Conservation (phyloP, 2,329 filamentous ascomycete species). For the Coleophoma eucalyptorum region DNA sequence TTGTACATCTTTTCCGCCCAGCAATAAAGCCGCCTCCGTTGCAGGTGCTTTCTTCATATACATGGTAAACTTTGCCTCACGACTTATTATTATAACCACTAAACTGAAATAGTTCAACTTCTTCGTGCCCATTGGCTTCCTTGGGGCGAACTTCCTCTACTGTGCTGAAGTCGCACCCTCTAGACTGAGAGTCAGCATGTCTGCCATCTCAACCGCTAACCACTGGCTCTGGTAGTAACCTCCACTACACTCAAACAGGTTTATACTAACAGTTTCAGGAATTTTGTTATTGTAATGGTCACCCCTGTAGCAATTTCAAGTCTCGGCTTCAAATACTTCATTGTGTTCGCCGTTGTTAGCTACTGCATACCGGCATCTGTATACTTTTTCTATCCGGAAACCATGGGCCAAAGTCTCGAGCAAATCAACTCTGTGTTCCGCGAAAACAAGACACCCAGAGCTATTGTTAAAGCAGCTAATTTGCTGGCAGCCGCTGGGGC, state of each 20-base stretch:
- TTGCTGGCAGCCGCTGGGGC: too few relatives aligned
- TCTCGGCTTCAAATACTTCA: background rate
- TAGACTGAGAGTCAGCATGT: constrained; percentile 48
- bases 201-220: constrained; percentile 38
- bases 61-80: constrained; percentile 19
- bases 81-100: too few relatives aligned
- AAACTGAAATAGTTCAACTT: constrained; percentile 41
- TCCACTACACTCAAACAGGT: background rate
- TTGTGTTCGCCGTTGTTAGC: constrained; percentile 28
- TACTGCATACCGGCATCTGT: constrained; percentile 36
- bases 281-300: background rate
- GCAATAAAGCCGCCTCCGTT: constrained; percentile 43
- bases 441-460: too few relatives aligned
- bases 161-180: constrained; percentile 53
- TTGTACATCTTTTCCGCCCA: constrained; percentile 42
- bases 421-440: constrained; percentile 29
- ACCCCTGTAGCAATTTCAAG: background rate
- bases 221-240: background rate
- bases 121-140: constrained; percentile 56
- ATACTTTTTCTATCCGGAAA: constrained; percentile 58
- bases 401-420: constrained; percentile 62
- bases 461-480: too few relatives aligned
- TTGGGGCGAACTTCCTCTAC: constrained; percentile 57
- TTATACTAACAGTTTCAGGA: background rate
- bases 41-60: constrained; percentile 53